Evolutionary conservation across 176 grass and related monocot species (phyloP), one percentile per base, ranked within the genome.

Genomic region (Stipa capillata): DNA sequence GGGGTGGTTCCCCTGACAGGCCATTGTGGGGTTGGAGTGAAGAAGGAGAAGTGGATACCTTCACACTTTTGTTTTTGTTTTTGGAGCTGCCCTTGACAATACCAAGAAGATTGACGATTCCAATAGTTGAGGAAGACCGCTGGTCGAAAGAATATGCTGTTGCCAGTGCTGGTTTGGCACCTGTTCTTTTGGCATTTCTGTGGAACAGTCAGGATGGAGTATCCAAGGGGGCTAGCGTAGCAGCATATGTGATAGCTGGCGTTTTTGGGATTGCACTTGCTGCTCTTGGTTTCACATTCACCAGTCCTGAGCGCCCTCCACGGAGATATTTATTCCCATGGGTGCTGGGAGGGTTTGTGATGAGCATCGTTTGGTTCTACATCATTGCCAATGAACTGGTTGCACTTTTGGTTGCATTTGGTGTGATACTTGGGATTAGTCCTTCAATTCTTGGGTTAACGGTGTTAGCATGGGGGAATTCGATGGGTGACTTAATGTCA

Each of bases 1-100:
- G 92, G 79, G 85, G 44, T 31, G 87, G 78, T 85, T 89, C 74
- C 6, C 81, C 88, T 75, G 92, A 93, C 20, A 97, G 96, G 74
- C 96, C 96, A 18, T 85, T 99, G 73, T 99, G 96, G 96, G 96
- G 96, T 77, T 99, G 96, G 96, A 99, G 67, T 81, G 94, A 97
- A 66, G 93, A 93, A 58, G 88, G 74, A 79, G 88, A 92, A 67
- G 85, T 37, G 6, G 87, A 91, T 69, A 76, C 63, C 39, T 80
- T 88, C 42, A 21, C 74, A 6, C 11, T 87, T 40, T 44, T 99
- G 24, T 87, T 99, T 73, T 55, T 85, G 36, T 89, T 87, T 66
- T 65, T 99, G 81, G 96, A 95, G 80, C 87, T 99, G 2, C 96
- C 96, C 54, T 89, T 99, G 86, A 86, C 69, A 2, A 77, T 99